Base-by-base conservation (phyloP, 225 moss, liverwort and hornwort genomes). In the Marchantia polymorpha region DNA sequence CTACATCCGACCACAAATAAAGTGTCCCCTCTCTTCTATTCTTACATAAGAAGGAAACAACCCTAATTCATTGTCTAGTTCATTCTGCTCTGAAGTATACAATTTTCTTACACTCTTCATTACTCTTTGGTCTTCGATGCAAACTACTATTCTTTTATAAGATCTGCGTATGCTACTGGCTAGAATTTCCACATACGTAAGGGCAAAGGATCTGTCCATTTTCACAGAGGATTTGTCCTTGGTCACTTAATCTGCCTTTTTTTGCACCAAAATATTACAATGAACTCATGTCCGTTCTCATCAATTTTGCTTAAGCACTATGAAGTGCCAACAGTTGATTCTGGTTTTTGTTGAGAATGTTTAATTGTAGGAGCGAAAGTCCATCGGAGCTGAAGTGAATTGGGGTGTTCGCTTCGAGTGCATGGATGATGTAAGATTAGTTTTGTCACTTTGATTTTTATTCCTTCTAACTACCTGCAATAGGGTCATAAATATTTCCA, bases 331-430 rank as follows among this genome's bases (percentile, higher is more conserved):
- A 69, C n/a, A 61, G 15, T 50, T 49, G 23, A 75, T 53, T 39
- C 50, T 12, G 39, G 27, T 31, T 75, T 30, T 70, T 10, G 49
- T 46, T n/a, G 71, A 48, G 52, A 78, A 11, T 47, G 11, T 49
- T 17, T 22, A 29, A 81, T 74, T 83, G 48, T 90, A 99, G 99
- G 95, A 91, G 80, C 92, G 99, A n/a, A 99, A 99, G 87, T 99
- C 99, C 64, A 95, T 99, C 76, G 95, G 99, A 85, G 99, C 99
- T 70, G 99, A 99, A 89, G 99, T 99, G n/a, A 99, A 99, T 52
- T 99, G 95, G 99, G 99, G 99, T 79, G 99, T 99, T 65, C 92
- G 99, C 17, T 99, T 99, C 83, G 82, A 90, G 76, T 83, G 85
- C 78, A 86, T 76, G 79, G 89, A 94, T 68, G 99, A 99, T 87